phyloP scores from a whole-genome alignment of 2,329 filamentous ascomycete species.

The Fusarium heterosporum region DNA sequence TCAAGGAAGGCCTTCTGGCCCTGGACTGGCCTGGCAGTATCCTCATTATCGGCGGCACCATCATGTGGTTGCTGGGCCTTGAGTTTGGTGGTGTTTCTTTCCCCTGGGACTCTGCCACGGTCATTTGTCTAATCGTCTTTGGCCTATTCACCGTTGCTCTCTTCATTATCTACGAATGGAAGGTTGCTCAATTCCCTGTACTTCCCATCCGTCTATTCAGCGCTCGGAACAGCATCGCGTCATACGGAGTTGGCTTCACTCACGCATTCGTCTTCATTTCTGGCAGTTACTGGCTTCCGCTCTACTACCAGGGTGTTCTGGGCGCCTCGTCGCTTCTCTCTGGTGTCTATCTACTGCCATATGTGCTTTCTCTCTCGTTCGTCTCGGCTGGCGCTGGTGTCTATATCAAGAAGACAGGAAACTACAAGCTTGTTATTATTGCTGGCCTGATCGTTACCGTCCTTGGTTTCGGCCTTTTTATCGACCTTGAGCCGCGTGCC shows the following conservation, averaged over 20 bases:
- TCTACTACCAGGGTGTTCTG: conserved; percentile 85
- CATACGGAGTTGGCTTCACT: conserved; percentile 74
- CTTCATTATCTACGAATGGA: conserved; percentile 80
- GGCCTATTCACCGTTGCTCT: conserved; percentile 71
- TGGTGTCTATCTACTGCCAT: conserved; percentile 80
- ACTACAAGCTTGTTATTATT: conserved; percentile 72
- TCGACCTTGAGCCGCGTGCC: conserved; percentile 68
- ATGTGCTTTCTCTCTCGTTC: conserved; percentile 74
- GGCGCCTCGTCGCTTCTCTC: conserved; percentile 75
- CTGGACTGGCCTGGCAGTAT: conserved; percentile 69
- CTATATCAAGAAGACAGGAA: conserved; percentile 72
- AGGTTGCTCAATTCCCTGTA: conserved; percentile 79
- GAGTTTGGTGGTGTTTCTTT: conserved; percentile 83
- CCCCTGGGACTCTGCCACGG: conserved; percentile 80
- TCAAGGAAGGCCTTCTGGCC: conserved; percentile 71
- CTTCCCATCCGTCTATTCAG: conserved; percentile 80
- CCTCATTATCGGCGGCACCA: conserved; percentile 77
- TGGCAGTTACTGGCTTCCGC: conserved; percentile 81
- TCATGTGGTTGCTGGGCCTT: conserved; percentile 88
- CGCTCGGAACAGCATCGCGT: conserved; percentile 72
- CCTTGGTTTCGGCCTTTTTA: conserved; percentile 73
- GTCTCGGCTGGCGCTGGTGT: conserved; percentile 68
- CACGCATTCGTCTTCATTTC: conserved; percentile 84
- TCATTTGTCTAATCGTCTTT: conserved; percentile 82
- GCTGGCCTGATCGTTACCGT: conserved; percentile 68